phyloP scores from a whole-genome alignment of 164 flowering plant genomes.

The Macadamia tetraphylla region DNA sequence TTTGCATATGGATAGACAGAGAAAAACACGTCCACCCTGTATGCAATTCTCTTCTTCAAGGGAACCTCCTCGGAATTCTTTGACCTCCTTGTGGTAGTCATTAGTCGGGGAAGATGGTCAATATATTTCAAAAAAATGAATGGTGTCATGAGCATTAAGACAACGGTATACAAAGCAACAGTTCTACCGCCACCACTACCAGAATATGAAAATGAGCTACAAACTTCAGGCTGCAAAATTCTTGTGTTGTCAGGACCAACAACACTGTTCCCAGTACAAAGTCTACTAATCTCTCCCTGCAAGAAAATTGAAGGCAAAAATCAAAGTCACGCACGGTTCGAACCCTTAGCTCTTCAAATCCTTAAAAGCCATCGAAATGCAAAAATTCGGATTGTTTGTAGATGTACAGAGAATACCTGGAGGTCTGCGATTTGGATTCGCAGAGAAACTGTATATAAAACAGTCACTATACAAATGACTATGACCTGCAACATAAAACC shows the following conservation, averaged over 20 bases:
- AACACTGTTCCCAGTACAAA: conserved; percentile 28
- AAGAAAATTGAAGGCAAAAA: conserved; percentile 15
- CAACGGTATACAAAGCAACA: conserved; percentile 56
- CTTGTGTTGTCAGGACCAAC: conserved; percentile 6
- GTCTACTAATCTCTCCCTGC: conserved; percentile 60
- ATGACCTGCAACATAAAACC: conserved; percentile 41
- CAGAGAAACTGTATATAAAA: conserved; percentile 34
- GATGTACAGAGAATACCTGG: conserved; percentile 34
- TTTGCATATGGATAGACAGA: conserved; percentile 90
- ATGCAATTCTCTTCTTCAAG: conserved; percentile 81
- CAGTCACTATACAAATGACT: conserved; percentile 33
- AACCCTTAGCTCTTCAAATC: not conserved
- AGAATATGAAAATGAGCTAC: conserved; percentile 19
- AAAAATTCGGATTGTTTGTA: conserved; percentile 1
- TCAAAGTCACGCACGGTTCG: not conserved
- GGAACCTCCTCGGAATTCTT: conserved; percentile 71
- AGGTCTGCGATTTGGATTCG: conserved; percentile 37
- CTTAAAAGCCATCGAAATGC: not conserved
- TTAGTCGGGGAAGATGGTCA: conserved; percentile 52
- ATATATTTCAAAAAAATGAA: conserved; percentile 64
- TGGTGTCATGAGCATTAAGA: conserved; percentile 51
- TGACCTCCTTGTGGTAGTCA: conserved; percentile 30
- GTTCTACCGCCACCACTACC: conserved; percentile 41
- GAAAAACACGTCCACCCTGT: conserved; percentile 83
- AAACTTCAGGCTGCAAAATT: conserved; percentile 28